Evolutionary conservation across 768 basidiomycete species (phyloP), one percentile per base, ranked within the genome.

Genomic region (Pisolithus marmoratus): DNA sequence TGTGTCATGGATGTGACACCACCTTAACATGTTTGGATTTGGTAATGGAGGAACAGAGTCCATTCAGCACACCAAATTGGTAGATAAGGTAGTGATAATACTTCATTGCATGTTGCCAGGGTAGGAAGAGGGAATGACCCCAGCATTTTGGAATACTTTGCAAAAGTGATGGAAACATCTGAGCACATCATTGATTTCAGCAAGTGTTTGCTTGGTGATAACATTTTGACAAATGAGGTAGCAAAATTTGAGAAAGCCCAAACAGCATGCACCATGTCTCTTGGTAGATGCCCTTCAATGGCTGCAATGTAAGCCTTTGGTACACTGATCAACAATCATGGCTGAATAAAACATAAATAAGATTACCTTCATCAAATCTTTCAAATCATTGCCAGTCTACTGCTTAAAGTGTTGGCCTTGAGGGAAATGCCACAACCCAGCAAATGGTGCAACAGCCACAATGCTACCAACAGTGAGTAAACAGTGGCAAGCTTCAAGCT

Each of bases 41-140:
- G 0, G 66, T 74, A 17, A 72, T 72, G 0, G 65, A 74, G 0
- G 64, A 69, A 41, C 71, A 72, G 2, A 72, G 61, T 0, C 72
- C 66, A 46, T 72, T 71, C 1, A 66, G 70, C 2, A 64, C 58
- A 3, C 66, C 67, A 53, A 70, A 73, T 2, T 58, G 45, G 2
- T 12, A 19, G 36, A 71, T 69, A 1, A 62, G 27, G 0, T 24
- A 26, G 1, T 20, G 20, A 31, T 69, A 74, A 27, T 74, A 71
- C 1, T 42, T 37, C 2, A 73, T 48, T 0, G 69, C 58, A 19
- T 73, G 72, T 43, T 74, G 70, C 0, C 58, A 54, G 0, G 68
- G 71, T 0, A 71, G 58, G 1, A 56, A 63, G 23, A 67, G 62
- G 0, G 58, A 51, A 58, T 53, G 1, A 70, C 51, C n/a, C 55